Base-by-base conservation (phyloP, 345 rosid genomes). In the Streptanthus diversifolius region DNA sequence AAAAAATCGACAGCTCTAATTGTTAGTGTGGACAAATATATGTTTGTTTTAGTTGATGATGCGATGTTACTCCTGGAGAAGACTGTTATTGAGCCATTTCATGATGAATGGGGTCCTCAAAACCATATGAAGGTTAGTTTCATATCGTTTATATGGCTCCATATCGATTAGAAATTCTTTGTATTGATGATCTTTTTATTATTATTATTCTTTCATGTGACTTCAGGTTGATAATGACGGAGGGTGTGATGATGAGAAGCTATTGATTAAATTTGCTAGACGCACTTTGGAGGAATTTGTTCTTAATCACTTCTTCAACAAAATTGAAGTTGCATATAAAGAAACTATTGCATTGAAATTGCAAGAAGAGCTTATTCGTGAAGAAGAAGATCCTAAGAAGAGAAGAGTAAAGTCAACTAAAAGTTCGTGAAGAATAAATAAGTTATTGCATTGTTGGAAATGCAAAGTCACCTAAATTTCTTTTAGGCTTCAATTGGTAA, bases 361-460 rank as follows among this genome's bases (percentile, higher is more conserved):
- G 85, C 98, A 93, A 79, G 97, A 91, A 68, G 96, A 91, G 83
- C 88, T 93, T 66, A 93, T 93, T 60, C 98, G 97, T 62, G 95
- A 89, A 80, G 98, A 90, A 82, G 96, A 93, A 81, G 92, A 81
- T 22, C 55, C 22, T 4, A 51, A 52, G n/a, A n/a, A n/a, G n/a
- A n/a, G n/a, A n/a, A 24, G 9, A 52, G 30, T 10, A n/a, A 51
- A 49, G 57, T 52, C 33, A 52, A 24, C 17, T 29, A 54, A 29
- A 53, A 22, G 14, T 11, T 14, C 2, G 36, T 29, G 59, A 54
- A 54, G 25, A 29, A 2, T 25, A 27, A 53, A 53, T 18, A 29
- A 52, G 57, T n/a, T 51, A 24, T 27, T 27, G 35, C 17, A 53
- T 49, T 22, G 30, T 44, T 44, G 21, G 49, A 44, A 44, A 15